Evolutionary conservation across 2,329 filamentous ascomycete genomes (phyloP).

Genomic region (Myotisia sp.): DNA sequence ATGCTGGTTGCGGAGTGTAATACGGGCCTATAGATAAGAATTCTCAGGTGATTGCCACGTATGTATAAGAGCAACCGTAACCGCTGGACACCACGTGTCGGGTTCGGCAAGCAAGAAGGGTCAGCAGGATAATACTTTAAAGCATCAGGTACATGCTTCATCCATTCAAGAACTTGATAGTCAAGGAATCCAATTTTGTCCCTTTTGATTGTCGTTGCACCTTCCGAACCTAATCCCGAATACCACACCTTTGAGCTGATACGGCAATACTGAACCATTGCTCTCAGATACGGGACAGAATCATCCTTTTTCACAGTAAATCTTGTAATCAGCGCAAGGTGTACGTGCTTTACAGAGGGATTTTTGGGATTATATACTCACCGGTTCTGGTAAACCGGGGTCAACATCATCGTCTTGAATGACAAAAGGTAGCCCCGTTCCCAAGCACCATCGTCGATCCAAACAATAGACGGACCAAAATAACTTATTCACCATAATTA

Average conservation of each 20-base stretch:
- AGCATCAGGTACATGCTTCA: slow-evolving; percentile 53
- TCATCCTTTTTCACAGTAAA: slow-evolving; percentile 21
- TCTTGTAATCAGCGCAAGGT: neutral
- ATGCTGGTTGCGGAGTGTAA: slow-evolving; percentile 76
- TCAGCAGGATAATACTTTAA: slow-evolving; percentile 48
- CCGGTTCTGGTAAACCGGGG: slow-evolving; percentile 61
- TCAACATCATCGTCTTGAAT: slow-evolving; percentile 80
- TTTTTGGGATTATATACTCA: slow-evolving; percentile 26
- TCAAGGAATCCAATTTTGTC: slow-evolving; percentile 71
- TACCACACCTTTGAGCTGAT: slow-evolving; percentile 80
- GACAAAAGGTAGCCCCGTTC: slow-evolving; percentile 75
- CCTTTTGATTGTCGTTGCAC: slow-evolving; percentile 50
- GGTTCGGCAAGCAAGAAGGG: slow-evolving; percentile 32
- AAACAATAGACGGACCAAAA: slow-evolving; percentile 83
- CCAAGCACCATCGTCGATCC: slow-evolving; percentile 77
- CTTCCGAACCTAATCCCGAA: slow-evolving; percentile 56
- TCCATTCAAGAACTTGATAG: slow-evolving; percentile 75
- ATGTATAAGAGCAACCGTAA: slow-evolving; percentile 74
- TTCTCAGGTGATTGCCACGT: slow-evolving; percentile 78
- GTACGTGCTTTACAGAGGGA: slow-evolving; percentile 3
- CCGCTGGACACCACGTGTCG: slow-evolving; percentile 54
- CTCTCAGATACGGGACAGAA: slow-evolving; percentile 55
- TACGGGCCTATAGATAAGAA: slow-evolving; percentile 75
- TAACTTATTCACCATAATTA: slow-evolving; percentile 52
- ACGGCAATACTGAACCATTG: slow-evolving; percentile 73